A percentile compares a stretch with the other conserved stretches of the same genome.
phyloP scores from a whole-genome alignment of 169 alveolate genomes.

The Cryptosporidium baileyi region DNA sequence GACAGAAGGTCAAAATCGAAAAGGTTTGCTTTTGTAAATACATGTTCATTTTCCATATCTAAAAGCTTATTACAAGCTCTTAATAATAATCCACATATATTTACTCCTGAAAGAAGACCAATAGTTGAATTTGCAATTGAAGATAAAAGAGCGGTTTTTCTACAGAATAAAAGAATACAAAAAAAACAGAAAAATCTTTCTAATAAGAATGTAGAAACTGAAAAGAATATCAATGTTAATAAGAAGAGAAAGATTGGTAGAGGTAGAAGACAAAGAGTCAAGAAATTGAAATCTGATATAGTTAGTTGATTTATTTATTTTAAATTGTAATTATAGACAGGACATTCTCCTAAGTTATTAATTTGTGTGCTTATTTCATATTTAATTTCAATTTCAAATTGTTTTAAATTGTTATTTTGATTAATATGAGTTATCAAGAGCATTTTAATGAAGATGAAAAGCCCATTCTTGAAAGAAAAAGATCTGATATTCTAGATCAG shows the following conservation, averaged over 20 bases:
- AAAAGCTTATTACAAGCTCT: neutral
- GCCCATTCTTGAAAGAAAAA: neutral
- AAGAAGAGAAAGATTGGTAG: neutral
- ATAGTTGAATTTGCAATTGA: slow-evolving; percentile 67
- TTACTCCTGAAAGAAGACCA: slow-evolving; percentile 41
- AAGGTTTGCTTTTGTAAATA: slow-evolving; percentile 39
- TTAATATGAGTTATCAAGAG: neutral
- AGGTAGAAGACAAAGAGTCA: slow-evolving; percentile 17
- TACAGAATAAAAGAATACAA: slow-evolving; percentile 13
- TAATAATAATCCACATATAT: slow-evolving; percentile 37
- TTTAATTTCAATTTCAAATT: neutral
- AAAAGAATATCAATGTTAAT: neutral
- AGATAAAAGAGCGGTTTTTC: slow-evolving; percentile 31
- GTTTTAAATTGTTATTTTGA: neutral
- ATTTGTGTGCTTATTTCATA: neutral
- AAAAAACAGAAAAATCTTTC: neutral
- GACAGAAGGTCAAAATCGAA: neutral
- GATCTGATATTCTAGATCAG: neutral
- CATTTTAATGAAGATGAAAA: neutral
- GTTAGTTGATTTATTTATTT: neutral
- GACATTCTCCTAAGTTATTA: neutral
- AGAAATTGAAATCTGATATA: neutral
- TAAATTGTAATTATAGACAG: neutral
- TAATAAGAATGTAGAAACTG: neutral
- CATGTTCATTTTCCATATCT: neutral